phyloP scores from a whole-genome alignment of 2,329 filamentous ascomycete species.

The Escovopsis sp. region DNA sequence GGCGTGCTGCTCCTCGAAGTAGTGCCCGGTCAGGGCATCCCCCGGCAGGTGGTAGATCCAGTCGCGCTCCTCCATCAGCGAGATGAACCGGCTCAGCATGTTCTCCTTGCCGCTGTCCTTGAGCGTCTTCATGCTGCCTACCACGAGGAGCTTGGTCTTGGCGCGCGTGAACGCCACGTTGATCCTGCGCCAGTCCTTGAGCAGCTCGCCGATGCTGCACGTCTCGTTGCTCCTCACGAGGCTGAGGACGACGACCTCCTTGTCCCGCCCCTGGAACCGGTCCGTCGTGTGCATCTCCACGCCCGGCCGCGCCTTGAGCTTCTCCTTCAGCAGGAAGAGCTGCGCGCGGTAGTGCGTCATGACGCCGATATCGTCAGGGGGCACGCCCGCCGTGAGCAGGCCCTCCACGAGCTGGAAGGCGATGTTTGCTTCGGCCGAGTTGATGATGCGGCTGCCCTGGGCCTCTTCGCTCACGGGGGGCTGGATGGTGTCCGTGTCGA shows the following conservation, averaged over 20 bases:
- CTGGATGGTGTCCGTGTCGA: constrained; percentile 71
- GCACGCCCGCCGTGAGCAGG: constrained; percentile 61
- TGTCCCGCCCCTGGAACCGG: constrained; percentile 91
- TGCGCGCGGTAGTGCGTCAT: constrained; percentile 97
- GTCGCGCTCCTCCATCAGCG: constrained; percentile 58
- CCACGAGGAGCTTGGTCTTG: constrained; percentile 76
- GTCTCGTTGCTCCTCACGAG: constrained; percentile 78
- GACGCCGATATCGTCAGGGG: constrained; percentile 67
- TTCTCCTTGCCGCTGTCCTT: constrained; percentile 58
- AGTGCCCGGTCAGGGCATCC: constrained; percentile 51
- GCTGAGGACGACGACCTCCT: constrained; percentile 77
- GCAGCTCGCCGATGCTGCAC: constrained; percentile 71
- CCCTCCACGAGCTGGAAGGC: constrained; percentile 68
- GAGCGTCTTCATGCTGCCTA: constrained; percentile 71
- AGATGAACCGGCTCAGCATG: constrained; percentile 62
- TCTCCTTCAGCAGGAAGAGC: constrained; percentile 65
- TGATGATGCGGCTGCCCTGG: constrained; percentile 76
- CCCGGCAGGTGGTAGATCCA: constrained; percentile 66
- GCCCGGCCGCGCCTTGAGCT: constrained; percentile 42
- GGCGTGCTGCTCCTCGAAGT: constrained; percentile 41
- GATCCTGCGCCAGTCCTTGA: constrained; percentile 83
- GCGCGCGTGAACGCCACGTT: constrained; percentile 94
- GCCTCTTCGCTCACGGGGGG: constrained; percentile 53
- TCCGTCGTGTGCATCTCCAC: constrained; percentile 96
- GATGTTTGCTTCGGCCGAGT: constrained; percentile 66